Evolutionary conservation across 2,329 filamentous ascomycete species (phyloP).

Genomic region (Epichloe gansuensis): DNA sequence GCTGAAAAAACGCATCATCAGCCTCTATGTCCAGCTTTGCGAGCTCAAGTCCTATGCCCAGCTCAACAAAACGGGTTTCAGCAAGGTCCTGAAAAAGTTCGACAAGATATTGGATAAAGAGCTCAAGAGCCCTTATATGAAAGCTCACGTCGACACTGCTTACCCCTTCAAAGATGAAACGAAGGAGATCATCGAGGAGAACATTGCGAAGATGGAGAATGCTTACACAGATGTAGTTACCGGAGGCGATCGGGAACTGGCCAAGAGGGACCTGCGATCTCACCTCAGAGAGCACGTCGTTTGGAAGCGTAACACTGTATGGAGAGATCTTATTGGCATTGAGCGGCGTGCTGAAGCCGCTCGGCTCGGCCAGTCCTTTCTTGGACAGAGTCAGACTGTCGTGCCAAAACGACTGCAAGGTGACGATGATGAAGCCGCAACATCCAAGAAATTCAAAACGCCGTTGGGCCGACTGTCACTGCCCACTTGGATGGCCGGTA

Average conservation of each 20-base stretch:
- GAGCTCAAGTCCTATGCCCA: slow-evolving; percentile 94
- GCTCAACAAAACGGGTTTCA: slow-evolving; percentile 91
- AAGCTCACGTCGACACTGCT: slow-evolving; percentile 58
- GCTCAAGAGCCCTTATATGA: slow-evolving; percentile 66
- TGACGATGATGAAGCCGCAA: slow-evolving; percentile 54
- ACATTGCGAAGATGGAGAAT: slow-evolving; percentile 62
- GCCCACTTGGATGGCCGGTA: slow-evolving; percentile 73
- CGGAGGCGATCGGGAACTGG: slow-evolving; percentile 60
- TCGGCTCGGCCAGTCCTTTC: slow-evolving; percentile 72
- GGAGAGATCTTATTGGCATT: slow-evolving; percentile 97
- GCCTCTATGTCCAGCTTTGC: slow-evolving; percentile 81
- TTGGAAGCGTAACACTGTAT: slow-evolving; percentile 97
- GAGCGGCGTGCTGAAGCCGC: slow-evolving; percentile 91
- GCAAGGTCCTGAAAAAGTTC: slow-evolving; percentile 95
- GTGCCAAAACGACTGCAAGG: slow-evolving; percentile 65
- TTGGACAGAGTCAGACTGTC: slow-evolving; percentile 60
- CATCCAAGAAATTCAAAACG: slow-evolving; percentile 58
- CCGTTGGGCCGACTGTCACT: slow-evolving; percentile 65
- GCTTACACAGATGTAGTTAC: slow-evolving; percentile 75
- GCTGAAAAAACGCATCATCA: slow-evolving; percentile 81
- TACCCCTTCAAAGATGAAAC: slow-evolving; percentile 71
- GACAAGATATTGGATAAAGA: slow-evolving; percentile 87
- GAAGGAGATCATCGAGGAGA: slow-evolving; percentile 54
- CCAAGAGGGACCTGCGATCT: slow-evolving; percentile 74
- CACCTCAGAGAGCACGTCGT: slow-evolving; percentile 94